Evolutionary conservation across 345 rosid species (phyloP).

Genomic region (Rhodomyrtus tomentosa): DNA sequence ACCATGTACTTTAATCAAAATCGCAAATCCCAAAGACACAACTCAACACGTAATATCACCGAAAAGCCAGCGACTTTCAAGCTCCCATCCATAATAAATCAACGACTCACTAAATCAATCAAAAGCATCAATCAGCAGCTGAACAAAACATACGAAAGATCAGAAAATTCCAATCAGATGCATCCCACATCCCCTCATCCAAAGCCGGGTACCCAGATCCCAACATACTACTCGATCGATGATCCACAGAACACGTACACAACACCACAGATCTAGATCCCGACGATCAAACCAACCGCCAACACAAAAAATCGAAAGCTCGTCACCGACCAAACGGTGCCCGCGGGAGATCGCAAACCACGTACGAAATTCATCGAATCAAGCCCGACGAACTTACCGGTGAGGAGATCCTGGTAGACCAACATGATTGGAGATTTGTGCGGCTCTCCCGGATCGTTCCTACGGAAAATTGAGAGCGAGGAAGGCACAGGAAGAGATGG

Average conservation of each 20-base stretch:
- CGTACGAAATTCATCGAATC: not conserved
- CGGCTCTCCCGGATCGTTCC: slow-evolving; percentile 14
- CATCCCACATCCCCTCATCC: not conserved
- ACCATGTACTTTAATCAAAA: not conserved
- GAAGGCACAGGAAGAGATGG: not conserved
- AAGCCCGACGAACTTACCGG: slow-evolving; percentile 22
- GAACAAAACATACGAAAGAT: not conserved
- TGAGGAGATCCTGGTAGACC: slow-evolving; percentile 81
- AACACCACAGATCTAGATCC: not conserved
- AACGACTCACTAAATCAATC: not conserved
- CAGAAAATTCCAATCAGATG: not conserved
- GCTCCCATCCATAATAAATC: not conserved
- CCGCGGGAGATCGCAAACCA: not conserved
- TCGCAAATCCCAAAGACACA: not conserved
- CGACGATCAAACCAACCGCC: not conserved
- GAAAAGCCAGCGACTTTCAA: not conserved
- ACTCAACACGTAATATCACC: not conserved
- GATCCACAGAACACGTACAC: not conserved
- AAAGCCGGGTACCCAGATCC: not conserved
- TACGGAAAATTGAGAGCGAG: not conserved
- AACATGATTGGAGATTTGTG: slow-evolving; percentile 40
- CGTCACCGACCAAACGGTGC: not conserved
- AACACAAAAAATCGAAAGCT: not conserved
- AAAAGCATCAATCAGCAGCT: not conserved
- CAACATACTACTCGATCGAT: not conserved